Percentiles rank a stretch among this genome's conserved stretches.
Conservation (phyloP, 305 asterid species). For the Ilex paraguariensis region DNA sequence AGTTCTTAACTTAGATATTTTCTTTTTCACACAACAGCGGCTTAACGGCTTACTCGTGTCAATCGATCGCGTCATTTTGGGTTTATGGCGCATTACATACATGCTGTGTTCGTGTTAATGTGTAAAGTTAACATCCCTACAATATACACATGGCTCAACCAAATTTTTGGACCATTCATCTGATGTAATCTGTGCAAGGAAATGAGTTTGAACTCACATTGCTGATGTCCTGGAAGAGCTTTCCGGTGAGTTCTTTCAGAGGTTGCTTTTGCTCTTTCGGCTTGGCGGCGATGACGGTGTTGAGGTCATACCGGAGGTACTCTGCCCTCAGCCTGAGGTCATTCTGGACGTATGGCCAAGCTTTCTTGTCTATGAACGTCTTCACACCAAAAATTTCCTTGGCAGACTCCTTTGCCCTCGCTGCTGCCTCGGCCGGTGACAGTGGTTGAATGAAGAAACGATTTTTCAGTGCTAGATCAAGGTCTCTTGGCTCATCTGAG, state of each 20-base stretch:
- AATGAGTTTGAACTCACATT: conserved; percentile 32
- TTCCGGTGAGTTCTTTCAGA: conserved; percentile 55
- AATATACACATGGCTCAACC: neutral
- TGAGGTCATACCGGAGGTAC: conserved; percentile 83
- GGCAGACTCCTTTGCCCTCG: conserved; percentile 78
- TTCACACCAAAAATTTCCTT: conserved; percentile 68
- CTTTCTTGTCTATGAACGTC: conserved; percentile 62
- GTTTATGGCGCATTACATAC: neutral
- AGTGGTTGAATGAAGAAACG: conserved; percentile 76
- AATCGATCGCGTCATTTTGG: no score
- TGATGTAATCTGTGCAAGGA: neutral
- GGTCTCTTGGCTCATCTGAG: conserved; percentile 81
- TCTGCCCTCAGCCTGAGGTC: conserved; percentile 71
- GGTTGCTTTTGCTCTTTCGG: conserved; percentile 62
- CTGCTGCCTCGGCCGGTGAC: conserved; percentile 69
- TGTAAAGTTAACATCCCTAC: no score
- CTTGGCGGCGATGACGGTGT: conserved; percentile 72
- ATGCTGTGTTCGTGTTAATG: neutral
- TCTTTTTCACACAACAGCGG: neutral
- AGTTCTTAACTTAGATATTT: neutral
- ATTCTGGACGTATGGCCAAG: conserved; percentile 86
- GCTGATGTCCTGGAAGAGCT: conserved; percentile 58
- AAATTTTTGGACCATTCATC: neutral
- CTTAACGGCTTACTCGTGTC: no score
- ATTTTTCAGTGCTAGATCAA: conserved; percentile 48